Evolutionary conservation across 2,329 filamentous ascomycete species (phyloP).

Genomic region (Pestalotiopsis sp.): DNA sequence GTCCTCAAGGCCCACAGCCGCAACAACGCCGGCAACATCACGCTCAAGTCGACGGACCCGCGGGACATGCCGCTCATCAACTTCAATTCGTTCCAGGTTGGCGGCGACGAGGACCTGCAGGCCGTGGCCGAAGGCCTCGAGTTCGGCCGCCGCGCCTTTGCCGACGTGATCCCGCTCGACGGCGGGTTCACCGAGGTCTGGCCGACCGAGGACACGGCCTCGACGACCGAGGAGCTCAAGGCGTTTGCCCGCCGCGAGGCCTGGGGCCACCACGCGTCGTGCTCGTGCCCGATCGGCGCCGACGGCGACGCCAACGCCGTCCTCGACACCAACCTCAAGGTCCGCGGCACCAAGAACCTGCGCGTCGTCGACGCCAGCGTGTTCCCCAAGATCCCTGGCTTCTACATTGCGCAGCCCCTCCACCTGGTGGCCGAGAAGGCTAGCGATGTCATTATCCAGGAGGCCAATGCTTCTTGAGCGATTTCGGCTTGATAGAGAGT

Average conservation of each 20-base stretch:
- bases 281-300: conserved; percentile 26
- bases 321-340: conserved; percentile 51
- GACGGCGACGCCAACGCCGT: conserved; percentile 52
- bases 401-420: conserved; percentile 26
- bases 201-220: conserved; percentile 28
- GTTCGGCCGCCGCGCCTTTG: conserved; percentile 46
- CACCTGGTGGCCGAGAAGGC: conserved; percentile 30
- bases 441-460: conserved; percentile 20
- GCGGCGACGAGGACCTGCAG: conserved; percentile 48
- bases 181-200: conserved; percentile 15
- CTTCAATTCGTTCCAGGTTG: conserved; percentile 57
- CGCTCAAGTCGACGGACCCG: conserved; percentile 60
- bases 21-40: conserved; percentile 63
- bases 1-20: conserved; percentile 59
- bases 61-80: conserved; percentile 64
- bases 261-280: conserved; percentile 26
- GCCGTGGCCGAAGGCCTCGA: conserved; percentile 55
- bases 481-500: conserved; percentile 20
- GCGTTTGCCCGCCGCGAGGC: conserved; percentile 16
- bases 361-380: conserved; percentile 58
- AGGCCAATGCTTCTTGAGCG: conserved; percentile 23
- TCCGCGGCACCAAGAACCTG: conserved; percentile 50
- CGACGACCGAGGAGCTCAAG: conserved; percentile 20
- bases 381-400: conserved; percentile 49
- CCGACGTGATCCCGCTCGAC: conserved; percentile 38